phyloP scores from a whole-genome alignment of 2,329 filamentous ascomycete genomes.

The Paracamarosporium sp. region DNA sequence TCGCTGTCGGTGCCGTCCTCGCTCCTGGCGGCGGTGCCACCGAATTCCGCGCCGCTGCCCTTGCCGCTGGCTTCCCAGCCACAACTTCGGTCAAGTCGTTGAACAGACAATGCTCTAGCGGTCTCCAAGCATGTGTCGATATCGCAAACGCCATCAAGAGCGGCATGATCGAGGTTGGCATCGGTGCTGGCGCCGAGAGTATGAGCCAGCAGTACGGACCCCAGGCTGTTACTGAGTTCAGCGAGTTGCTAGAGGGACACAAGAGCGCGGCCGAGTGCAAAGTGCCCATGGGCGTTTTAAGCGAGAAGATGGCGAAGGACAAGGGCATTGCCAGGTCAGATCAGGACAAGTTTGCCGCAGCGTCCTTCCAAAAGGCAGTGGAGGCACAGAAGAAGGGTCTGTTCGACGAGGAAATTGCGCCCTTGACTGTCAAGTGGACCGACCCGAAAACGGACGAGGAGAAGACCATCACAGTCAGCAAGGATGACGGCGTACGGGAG shows the following conservation, averaged over 20 bases:
- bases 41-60: constrained; percentile 90
- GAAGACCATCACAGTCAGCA: constrained; percentile 80
- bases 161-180: constrained; percentile 94
- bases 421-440: constrained; percentile 83
- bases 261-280: constrained; percentile 92
- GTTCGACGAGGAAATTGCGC: constrained; percentile 90
- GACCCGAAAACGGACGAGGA: constrained; percentile 90
- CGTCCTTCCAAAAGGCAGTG: constrained; percentile 87
- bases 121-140: constrained; percentile 90
- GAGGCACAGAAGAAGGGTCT: constrained; percentile 87
- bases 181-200: constrained; percentile 95
- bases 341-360: constrained; percentile 94
- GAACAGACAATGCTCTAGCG: constrained; percentile 94
- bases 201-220: constrained; percentile 95
- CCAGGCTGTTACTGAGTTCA: constrained; percentile 89
- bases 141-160: constrained; percentile 89
- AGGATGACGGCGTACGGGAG: constrained; percentile 85
- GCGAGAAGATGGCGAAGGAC: constrained; percentile 93
- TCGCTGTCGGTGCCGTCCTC: constrained; percentile 89
- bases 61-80: constrained; percentile 90
- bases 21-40: constrained; percentile 93
- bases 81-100: constrained; percentile 82
- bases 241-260: constrained; percentile 81
- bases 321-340: constrained; percentile 71
- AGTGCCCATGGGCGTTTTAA: constrained; percentile 93